These are phyloP conservation scores for Blastobotrys capitulatus DNA, from an alignment of 1,139 yeast genomes.

Conservation along the genomic window DNA sequence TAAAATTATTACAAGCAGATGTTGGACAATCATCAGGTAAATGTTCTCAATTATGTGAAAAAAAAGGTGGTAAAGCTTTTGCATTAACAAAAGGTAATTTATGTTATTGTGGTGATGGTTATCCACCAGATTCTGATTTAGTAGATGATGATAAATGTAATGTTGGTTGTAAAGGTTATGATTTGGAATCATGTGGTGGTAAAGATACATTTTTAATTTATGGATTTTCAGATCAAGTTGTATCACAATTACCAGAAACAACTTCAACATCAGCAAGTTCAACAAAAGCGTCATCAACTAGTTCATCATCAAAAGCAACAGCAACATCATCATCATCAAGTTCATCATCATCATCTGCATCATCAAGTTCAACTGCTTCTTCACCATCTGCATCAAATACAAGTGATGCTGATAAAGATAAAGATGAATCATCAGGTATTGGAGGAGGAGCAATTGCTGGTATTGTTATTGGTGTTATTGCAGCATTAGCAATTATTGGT, in stretches of 20 bases:
- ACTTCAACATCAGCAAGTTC: conserved; percentile 6
- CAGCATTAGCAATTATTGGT: conserved; percentile 40
- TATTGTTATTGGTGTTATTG: conserved; percentile 29
- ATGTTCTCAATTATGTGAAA: conserved; percentile 16
- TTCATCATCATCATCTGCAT: conserved; percentile 16
- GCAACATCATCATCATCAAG: conserved; percentile 16
- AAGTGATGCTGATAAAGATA: conserved; percentile 45
- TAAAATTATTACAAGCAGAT: conserved; percentile 14
- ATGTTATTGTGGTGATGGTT: conserved; percentile 60
- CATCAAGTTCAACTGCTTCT: conserved; percentile 26
- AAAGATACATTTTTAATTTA: conserved; percentile 5
- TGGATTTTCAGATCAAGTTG: not conserved
- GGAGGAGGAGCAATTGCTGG: conserved; percentile 33
- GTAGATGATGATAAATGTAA: conserved; percentile 38
- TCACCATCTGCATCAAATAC: conserved; percentile 18
- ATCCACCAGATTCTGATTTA: conserved; percentile 41
- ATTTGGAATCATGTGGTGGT: conserved; percentile 54
- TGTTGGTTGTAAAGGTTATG: conserved; percentile 48
- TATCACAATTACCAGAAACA: not conserved
- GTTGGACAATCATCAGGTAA: conserved; percentile 15
- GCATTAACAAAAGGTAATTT: conserved; percentile 53
- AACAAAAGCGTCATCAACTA: conserved; percentile 16
- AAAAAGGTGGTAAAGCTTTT: conserved; percentile 39
- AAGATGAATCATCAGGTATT: conserved; percentile 30
- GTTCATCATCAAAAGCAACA: conserved; percentile 10